A percentile compares a stretch with the other conserved stretches of the same genome.
Conservation (phyloP, 2,329 filamentous ascomycete species). For the Trichoderma brevicompactum region DNA sequence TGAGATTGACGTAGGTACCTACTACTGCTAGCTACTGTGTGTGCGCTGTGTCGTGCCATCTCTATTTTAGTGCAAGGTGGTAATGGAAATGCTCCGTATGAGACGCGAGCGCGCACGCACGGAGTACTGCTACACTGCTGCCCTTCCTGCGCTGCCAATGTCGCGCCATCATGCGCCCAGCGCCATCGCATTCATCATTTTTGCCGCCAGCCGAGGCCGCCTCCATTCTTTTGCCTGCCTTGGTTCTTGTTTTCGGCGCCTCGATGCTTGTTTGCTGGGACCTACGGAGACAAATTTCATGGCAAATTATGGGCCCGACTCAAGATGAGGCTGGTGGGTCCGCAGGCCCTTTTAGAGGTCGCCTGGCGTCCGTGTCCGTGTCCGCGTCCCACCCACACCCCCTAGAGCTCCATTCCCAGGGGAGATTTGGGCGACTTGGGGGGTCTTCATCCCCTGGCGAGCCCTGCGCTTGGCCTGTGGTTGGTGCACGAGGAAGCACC, state of each 20-base stretch:
- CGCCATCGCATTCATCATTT: too few species aligned
- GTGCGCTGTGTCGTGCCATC: too few species aligned
- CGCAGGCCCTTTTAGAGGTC: conserved; percentile 15
- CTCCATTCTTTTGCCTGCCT: neutral
- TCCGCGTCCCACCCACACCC: conserved; percentile 23
- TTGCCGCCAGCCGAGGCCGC: conserved; percentile 16
- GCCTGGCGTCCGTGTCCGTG: too few species aligned
- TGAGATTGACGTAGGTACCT: too few species aligned
- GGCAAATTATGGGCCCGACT: conserved; percentile 20
- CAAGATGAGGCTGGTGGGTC: conserved; percentile 24
- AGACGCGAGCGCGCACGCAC: neutral
- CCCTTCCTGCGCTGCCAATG: too few species aligned
- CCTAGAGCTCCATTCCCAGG: conserved; percentile 28
- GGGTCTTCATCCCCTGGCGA: conserved; percentile 23
- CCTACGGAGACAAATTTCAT: conserved; percentile 4
- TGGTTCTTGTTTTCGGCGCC: neutral
- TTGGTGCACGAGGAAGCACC: conserved; percentile 26
- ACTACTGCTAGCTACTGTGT: too few species aligned
- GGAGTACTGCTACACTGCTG: neutral
- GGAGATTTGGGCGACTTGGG: conserved; percentile 7
- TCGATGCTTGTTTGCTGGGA: neutral
- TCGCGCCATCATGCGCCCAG: too few species aligned
- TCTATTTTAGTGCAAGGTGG: too few species aligned
- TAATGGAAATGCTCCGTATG: neutral
- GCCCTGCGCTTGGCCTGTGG: conserved; percentile 20